phyloP scores from a whole-genome alignment of 139 green algal species.

The Zygnema cylindricum region DNA sequence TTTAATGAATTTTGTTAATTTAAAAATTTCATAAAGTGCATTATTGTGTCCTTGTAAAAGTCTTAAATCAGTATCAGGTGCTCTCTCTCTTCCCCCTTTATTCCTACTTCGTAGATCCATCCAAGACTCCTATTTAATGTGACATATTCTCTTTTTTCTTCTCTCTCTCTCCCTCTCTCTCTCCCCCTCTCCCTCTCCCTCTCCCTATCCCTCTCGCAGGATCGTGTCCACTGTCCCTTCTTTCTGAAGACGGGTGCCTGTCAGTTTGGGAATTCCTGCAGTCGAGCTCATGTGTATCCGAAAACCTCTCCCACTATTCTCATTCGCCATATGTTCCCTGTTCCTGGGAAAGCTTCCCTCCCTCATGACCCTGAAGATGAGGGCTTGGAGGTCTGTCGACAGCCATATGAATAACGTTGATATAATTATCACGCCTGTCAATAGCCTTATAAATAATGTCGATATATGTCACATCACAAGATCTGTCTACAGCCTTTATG shows the following conservation, averaged over 20 bases:
- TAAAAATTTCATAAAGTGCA: too few species aligned
- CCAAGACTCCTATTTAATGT: neutral
- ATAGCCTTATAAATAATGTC: too few species aligned
- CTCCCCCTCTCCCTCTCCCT: neutral
- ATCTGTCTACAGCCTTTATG: too few species aligned
- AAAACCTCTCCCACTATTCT: constrained; percentile 39
- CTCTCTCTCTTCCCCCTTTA: too few species aligned
- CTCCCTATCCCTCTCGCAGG: neutral
- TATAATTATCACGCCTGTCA: too few species aligned
- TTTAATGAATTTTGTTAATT: too few species aligned
- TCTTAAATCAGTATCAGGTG: too few species aligned
- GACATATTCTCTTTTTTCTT: neutral
- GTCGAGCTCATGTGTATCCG: constrained; percentile 48
- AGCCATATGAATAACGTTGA: too few species aligned
- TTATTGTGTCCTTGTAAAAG: too few species aligned
- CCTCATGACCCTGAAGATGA: constrained; percentile 30
- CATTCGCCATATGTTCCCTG: constrained; percentile 41
- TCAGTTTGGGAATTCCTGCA: constrained; percentile 33
- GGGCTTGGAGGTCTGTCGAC: constrained; percentile 13
- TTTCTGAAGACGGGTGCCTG: constrained; percentile 55
- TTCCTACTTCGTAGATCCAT: too few species aligned
- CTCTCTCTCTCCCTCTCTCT: neutral
- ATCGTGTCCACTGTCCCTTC: constrained; percentile 44
- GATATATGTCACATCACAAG: too few species aligned
- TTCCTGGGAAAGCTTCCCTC: constrained; percentile 1